Evolutionary conservation across 805 yeast genomes (phyloP).

Genomic region (Zygosaccharomyces gambellarensis): DNA sequence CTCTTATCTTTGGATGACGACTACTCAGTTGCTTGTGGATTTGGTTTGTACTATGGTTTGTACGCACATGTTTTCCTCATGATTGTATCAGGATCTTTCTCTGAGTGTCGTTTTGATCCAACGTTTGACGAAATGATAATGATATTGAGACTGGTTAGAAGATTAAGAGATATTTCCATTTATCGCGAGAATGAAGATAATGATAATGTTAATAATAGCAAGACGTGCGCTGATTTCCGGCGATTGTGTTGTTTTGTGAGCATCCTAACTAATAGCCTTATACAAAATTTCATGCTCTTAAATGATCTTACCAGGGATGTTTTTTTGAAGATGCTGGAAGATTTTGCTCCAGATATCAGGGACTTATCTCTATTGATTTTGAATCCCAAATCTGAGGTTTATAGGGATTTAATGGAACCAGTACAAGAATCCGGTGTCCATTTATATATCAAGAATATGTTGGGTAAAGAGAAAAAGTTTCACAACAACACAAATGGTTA

Average conservation of each 20-base stretch:
- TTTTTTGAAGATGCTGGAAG: conserved; percentile 55
- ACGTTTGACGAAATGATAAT: conserved; percentile 12
- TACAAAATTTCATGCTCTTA: conserved; percentile 13
- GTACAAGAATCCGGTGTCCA: conserved; percentile 29
- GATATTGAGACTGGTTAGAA: conserved; percentile 13
- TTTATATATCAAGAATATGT: conserved; percentile 20
- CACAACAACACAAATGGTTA: conserved; percentile 1
- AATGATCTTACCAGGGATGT: conserved; percentile 50
- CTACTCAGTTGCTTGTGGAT: conserved; percentile 17
- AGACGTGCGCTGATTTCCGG: conserved; percentile 14
- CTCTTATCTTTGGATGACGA: conserved; percentile 14
- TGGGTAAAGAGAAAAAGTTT: conserved; percentile 10
- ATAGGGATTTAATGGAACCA: conserved; percentile 22
- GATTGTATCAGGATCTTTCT: conserved; percentile 11
- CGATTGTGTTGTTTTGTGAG: conserved; percentile 18
- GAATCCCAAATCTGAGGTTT: conserved; percentile 24
- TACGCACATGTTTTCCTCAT: conserved; percentile 14
- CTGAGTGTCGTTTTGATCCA: conserved; percentile 5
- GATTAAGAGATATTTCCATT: conserved; percentile 11
- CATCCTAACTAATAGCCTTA: conserved; percentile 17
- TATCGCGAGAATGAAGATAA: conserved; percentile 11
- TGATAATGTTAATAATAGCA: conserved; percentile 14
- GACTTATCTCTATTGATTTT: conserved; percentile 12
- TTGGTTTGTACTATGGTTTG: conserved; percentile 12
- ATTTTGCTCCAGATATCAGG: conserved; percentile 53